Base-by-base conservation (phyloP, 2,329 filamentous ascomycete genomes). In the Neospermospora avenae region DNA sequence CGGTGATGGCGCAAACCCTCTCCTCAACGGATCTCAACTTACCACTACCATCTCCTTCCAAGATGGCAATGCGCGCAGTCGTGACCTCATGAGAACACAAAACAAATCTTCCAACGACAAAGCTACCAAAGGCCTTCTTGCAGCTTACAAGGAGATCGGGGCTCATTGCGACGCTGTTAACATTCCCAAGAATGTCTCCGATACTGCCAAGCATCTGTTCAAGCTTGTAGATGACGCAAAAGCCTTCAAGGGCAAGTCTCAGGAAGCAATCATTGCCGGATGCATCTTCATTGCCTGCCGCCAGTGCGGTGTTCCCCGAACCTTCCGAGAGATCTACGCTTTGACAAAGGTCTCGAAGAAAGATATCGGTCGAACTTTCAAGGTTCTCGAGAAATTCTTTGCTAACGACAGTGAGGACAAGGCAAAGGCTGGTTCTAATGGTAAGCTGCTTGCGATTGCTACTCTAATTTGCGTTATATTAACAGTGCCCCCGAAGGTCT, bases 231-330 rank as follows among this genome's bases (percentile, higher is more conserved):
- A 96, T 69, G 95, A 99, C 76, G 88, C 88, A 72, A 93, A 93
- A 74, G 83, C 92, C 58, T 92, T 98, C 82, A 96, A 96, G 78
- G 93, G 93, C 73, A 99, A 99, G 77, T 89, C 90, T 0, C 89
- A 93, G 72, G 93, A 98, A 69, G 90, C 91, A 58, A 89, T 99
- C 67, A 93, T 98, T 67, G 95, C 95, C 4, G 92, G 93, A 6
- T 97, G 93, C 77, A 95, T 99, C 75, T 98, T 99, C 80, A 93
- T 99, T 69, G 92, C 95, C 42, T 98, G 93, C 74, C 91, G 95
- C 46, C 91, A 97, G 75, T 89, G 91, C 72, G 85, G 87, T 63
- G 88, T 93, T 31, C 88, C 90, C 4, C 89, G 95, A 66, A 96
- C 92, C 3, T 99, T 99, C 78, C 86, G 90, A 52, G 96, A 99